Conservation (phyloP, 2,329 filamentous ascomycete genomes). For the Sclerotinia nivalis region DNA sequence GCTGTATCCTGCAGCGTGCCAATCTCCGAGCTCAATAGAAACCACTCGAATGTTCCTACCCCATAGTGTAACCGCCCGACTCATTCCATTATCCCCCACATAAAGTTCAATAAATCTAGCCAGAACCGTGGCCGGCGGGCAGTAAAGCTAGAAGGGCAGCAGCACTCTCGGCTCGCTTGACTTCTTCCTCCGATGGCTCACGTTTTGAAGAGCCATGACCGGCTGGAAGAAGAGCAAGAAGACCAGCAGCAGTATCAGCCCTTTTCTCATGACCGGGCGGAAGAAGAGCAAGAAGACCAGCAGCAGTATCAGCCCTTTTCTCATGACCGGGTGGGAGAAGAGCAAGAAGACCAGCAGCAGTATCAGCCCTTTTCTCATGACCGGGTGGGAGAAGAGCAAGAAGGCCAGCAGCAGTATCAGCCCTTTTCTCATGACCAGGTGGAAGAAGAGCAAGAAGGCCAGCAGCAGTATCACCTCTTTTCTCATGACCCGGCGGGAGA, state of each 20-base stretch:
- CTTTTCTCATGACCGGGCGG: background rate
- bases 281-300: background rate
- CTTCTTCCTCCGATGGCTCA: constrained; percentile 2
- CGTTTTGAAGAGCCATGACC: background rate
- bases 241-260: background rate
- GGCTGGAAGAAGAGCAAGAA: background rate
- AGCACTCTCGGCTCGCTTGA: background rate
- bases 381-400: background rate
- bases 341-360: background rate
- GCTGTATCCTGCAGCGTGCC: constrained; percentile 4
- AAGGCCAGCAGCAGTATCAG: background rate
- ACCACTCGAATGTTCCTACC: background rate
- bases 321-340: background rate
- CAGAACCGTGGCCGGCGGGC: constrained; percentile 1
- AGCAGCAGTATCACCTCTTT: background rate
- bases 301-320: background rate
- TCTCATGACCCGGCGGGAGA: background rate
- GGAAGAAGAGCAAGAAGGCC: constrained; percentile 1
- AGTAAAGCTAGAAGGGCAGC: constrained; percentile 2
- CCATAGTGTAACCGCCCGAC: background rate
- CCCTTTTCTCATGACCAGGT: background rate
- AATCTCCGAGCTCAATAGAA: constrained; percentile 4
- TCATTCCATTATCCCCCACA: background rate
- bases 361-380: background rate
- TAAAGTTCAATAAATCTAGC: background rate